phyloP scores from a whole-genome alignment of 352 stramenopile species.

The Phytophthora foliorum region DNA sequence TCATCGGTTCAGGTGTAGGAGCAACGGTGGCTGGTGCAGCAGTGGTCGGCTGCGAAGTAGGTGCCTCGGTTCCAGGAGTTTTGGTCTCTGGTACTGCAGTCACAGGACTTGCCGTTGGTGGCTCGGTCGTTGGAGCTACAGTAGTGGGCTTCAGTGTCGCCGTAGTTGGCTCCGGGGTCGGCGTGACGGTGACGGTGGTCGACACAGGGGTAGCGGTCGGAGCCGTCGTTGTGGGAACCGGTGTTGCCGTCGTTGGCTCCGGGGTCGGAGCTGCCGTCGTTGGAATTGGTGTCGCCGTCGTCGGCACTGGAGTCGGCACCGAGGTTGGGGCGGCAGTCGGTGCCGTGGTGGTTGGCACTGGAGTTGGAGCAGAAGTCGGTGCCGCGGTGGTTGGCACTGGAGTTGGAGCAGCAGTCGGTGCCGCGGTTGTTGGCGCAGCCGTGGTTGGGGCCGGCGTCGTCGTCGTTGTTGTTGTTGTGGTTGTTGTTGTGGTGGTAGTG shows the following conservation, averaged over 20 bases:
- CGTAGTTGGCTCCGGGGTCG: conserved; percentile 21
- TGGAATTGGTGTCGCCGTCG: background rate
- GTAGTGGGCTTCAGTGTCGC: conserved; percentile 16
- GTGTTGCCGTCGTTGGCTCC: conserved; percentile 3
- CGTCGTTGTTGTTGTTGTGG: background rate
- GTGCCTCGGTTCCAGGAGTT: background rate
- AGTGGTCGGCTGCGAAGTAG: background rate
- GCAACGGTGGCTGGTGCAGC: no score
- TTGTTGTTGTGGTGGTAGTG: conserved; percentile 1
- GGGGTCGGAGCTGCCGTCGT: background rate
- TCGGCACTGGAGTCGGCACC: background rate
- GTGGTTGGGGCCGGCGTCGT: background rate
- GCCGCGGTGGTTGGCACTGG: background rate
- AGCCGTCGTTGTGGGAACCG: background rate
- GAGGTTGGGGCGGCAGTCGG: background rate
- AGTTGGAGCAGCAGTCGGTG: background rate
- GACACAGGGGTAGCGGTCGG: no score
- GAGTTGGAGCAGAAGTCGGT: conserved; percentile 10
- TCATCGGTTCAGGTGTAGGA: background rate
- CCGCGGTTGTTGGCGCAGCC: background rate
- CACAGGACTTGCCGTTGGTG: background rate
- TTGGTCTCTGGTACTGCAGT: background rate
- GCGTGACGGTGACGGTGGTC: conserved; percentile 3
- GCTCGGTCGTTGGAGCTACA: background rate
- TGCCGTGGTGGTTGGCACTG: conserved; percentile 11